These are phyloP conservation scores for Entophlyctis luteolus DNA, from an alignment of 192 early-diverging fungal species.

Conservation along the genomic window DNA sequence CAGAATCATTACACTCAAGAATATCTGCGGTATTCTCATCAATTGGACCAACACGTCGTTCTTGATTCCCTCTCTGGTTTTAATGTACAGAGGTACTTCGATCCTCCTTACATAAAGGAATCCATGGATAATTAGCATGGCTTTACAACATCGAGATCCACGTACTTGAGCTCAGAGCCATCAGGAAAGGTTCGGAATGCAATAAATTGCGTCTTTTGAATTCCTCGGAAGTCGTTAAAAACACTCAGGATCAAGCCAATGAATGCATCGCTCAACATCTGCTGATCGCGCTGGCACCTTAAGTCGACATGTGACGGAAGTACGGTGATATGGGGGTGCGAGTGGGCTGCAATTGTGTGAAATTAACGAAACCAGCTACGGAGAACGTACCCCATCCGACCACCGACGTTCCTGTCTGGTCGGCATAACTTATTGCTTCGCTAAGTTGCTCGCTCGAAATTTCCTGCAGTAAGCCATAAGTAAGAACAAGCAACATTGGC, in stretches of 20 bases:
- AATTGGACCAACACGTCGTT: background rate
- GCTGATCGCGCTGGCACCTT: slow-evolving; percentile 39
- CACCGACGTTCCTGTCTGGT: slow-evolving; percentile 24
- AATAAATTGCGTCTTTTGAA: slow-evolving; percentile 32
- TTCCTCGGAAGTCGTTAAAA: slow-evolving; percentile 32
- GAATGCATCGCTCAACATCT: slow-evolving; percentile 38
- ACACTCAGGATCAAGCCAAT: slow-evolving; percentile 44
- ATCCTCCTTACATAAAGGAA: slow-evolving; percentile 3
- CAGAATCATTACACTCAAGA: background rate
- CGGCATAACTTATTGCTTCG: slow-evolving; percentile 35
- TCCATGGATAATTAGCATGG: too few relatives aligned
- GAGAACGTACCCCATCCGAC: slow-evolving; percentile 40
- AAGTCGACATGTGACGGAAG: slow-evolving; percentile 47
- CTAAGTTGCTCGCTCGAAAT: slow-evolving; percentile 39
- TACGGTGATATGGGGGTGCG: slow-evolving; percentile 48
- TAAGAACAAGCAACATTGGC: background rate
- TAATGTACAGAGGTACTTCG: slow-evolving; percentile 24
- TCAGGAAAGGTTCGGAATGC: slow-evolving; percentile 34
- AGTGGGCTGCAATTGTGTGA: slow-evolving; percentile 25
- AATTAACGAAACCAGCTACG: background rate
- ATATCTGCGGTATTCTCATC: slow-evolving; percentile 20
- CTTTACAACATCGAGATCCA: too few relatives aligned
- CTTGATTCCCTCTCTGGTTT: background rate
- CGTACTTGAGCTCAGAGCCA: background rate
- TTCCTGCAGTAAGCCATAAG: slow-evolving; percentile 2